These are phyloP conservation scores for Starmerella scarabaei DNA, from an alignment of 805 yeast genomes.

Conservation along the genomic window DNA sequence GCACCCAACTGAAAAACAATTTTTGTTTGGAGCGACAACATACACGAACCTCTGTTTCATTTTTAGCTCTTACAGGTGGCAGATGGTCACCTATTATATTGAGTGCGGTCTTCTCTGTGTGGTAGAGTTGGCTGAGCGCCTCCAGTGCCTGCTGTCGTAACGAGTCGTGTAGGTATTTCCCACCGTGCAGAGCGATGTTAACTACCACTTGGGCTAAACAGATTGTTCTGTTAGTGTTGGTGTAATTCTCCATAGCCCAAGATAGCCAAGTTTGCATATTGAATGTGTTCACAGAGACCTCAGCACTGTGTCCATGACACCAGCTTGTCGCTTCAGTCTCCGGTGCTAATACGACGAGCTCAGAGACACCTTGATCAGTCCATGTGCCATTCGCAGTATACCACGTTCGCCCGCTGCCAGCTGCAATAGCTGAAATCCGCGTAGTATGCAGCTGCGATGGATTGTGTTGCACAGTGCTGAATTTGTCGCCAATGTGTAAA, in stretches of 20 bases:
- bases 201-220: neutral
- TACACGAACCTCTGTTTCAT: too few species aligned
- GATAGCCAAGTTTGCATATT: neutral
- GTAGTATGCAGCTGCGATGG: neutral
- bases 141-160: neutral
- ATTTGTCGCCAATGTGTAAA: constrained; percentile 8
- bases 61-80: too few species aligned
- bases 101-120: neutral
- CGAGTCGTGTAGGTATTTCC: neutral
- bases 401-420: constrained; percentile 12
- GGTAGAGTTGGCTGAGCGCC: neutral
- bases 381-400: constrained; percentile 3
- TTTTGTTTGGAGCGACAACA: too few species aligned
- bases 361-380: constrained; percentile 10
- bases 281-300: constrained; percentile 1
- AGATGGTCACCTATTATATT: too few species aligned
- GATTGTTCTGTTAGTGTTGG: neutral
- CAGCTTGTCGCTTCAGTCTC: constrained; percentile 1
- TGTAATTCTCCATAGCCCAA: neutral
- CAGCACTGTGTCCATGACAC: constrained; percentile 11
- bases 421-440: constrained; percentile 2
- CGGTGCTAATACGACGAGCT: constrained; percentile 8
- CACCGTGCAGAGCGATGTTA: neutral
- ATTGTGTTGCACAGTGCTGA: constrained; percentile 1
- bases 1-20: constrained; percentile 1